Evolutionary conservation across 306 rosid genomes (phyloP).

Genomic region (Begonia fuchsioides): DNA sequence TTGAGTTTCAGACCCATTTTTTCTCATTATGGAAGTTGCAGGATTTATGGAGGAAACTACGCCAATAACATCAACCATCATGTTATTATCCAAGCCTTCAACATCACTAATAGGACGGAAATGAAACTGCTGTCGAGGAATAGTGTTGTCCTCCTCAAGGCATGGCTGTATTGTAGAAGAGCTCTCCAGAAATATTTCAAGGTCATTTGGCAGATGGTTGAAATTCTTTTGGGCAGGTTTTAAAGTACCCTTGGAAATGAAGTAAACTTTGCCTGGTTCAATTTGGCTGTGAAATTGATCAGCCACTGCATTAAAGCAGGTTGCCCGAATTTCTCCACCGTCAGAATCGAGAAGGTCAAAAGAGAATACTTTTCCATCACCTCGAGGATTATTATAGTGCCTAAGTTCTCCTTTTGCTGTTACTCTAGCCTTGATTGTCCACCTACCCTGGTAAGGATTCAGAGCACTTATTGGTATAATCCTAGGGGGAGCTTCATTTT

Average conservation of each 20-base stretch:
- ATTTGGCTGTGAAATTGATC: conserved; percentile 56
- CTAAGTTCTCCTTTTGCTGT: conserved; percentile 72
- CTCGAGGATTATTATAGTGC: conserved; percentile 53
- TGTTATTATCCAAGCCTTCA: conserved; percentile 49
- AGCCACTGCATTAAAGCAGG: conserved; percentile 80
- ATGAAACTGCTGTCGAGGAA: conserved; percentile 53
- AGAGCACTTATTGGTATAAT: conserved; percentile 63
- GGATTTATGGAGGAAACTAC: conserved; percentile 59
- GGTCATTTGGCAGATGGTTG: conserved; percentile 64
- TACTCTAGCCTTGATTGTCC: conserved; percentile 93
- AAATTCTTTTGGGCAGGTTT: conserved; percentile 59
- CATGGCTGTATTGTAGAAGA: conserved; percentile 46
- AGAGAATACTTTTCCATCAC: conserved; percentile 83
- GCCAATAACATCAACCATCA: conserved; percentile 57
- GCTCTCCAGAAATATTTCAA: conserved; percentile 49
- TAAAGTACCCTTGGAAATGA: conserved; percentile 55
- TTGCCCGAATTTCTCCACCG: conserved; percentile 74
- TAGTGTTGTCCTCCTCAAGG: conserved; percentile 50
- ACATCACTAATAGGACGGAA: conserved; percentile 49
- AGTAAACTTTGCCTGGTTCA: conserved; percentile 67
- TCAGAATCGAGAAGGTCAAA: conserved; percentile 80
- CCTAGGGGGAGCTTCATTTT: conserved; percentile 69
- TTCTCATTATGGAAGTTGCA: conserved; percentile 51
- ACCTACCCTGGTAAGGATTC: conserved; percentile 53
- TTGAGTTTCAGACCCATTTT: conserved; percentile 77